These are phyloP conservation scores for Glycine latifolia DNA, from an alignment of 306 rosid genomes.

Conservation along the genomic window DNA sequence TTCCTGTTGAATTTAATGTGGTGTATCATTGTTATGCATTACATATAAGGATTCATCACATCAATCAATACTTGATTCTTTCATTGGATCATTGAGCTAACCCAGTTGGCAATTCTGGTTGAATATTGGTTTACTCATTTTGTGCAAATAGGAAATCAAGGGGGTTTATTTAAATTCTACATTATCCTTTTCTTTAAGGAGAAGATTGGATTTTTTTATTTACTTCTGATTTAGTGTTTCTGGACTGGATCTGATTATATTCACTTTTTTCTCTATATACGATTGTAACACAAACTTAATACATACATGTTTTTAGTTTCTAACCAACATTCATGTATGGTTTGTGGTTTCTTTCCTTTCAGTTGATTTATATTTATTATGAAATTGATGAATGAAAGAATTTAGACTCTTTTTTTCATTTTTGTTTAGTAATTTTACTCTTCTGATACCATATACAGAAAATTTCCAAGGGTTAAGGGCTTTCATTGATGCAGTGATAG, in stretches of 20 bases:
- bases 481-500: not conserved
- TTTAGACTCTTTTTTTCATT: not conserved
- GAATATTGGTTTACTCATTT: slow-evolving; percentile 4
- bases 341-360: not conserved
- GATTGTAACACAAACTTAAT: too few species aligned
- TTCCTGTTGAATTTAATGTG: slow-evolving; percentile 7
- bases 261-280: not conserved
- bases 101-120: slow-evolving; percentile 9
- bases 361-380: not conserved
- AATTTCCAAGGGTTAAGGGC: not conserved
- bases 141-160: not conserved
- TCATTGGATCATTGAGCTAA: slow-evolving; percentile 17
- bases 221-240: not conserved
- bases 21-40: slow-evolving; percentile 4
- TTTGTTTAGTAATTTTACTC: not conserved
- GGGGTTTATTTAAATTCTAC: slow-evolving; percentile 24
- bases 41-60: not conserved
- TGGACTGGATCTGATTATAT: not conserved
- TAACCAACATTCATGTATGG: not conserved
- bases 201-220: not conserved
- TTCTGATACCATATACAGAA: not conserved
- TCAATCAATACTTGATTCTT: not conserved
- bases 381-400: not conserved
- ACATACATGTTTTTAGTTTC: not conserved
- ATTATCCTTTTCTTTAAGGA: not conserved